phyloP scores from a whole-genome alignment of 176 grass and related monocot genomes.

The Zoysia pacifica region DNA sequence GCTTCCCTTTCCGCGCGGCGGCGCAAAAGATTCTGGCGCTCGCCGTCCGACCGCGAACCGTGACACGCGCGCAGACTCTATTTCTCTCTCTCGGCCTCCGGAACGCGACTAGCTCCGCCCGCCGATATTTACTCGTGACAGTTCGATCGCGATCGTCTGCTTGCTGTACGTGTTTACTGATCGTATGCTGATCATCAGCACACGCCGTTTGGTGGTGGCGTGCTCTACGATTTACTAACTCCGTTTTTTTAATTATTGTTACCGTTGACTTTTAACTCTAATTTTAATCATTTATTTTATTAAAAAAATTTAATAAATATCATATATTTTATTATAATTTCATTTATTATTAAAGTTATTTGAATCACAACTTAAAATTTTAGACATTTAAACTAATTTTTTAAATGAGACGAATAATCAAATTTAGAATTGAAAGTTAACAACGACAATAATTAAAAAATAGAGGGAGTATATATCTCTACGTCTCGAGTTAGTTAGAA shows the following conservation, averaged over 20 bases:
- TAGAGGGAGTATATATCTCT: too few relatives aligned
- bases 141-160: not conserved
- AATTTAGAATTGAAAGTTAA: too few relatives aligned
- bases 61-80: not conserved
- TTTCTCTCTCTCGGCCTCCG: not conserved
- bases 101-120: not conserved
- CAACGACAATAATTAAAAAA: too few relatives aligned
- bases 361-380: too few relatives aligned
- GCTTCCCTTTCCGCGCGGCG: not conserved
- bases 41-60: not conserved
- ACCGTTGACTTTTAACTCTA: too few relatives aligned
- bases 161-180: not conserved
- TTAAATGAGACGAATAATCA: too few relatives aligned
- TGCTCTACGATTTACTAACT: not conserved
- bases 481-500: not conserved
- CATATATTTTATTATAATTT: too few relatives aligned
- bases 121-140: constrained; percentile 10
- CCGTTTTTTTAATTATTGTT: too few relatives aligned
- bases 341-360: too few relatives aligned
- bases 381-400: too few relatives aligned
- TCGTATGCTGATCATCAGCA: not conserved
- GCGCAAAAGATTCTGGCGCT: constrained; percentile 15
- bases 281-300: too few relatives aligned
- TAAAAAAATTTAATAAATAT: too few relatives aligned
- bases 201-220: not conserved